A percentile compares a stretch with the other conserved stretches of the same genome.
phyloP scores from a whole-genome alignment of 2,329 filamentous ascomycete genomes.

The Cordyceps pruinosa region DNA sequence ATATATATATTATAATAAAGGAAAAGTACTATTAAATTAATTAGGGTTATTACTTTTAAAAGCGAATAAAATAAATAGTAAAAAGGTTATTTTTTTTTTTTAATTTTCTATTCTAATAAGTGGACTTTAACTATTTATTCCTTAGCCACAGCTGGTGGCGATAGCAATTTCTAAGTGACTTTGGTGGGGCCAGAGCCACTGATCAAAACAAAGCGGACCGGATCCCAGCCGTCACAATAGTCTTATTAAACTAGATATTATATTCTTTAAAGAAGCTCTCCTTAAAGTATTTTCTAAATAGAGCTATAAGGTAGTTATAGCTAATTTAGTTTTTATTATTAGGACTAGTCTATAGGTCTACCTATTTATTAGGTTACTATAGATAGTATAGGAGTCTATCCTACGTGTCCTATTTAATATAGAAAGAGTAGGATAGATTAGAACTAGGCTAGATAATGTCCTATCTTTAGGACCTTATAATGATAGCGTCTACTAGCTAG shows the following conservation, averaged over 20 bases:
- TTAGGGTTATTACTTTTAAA: too few species aligned
- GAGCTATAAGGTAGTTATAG: conserved; percentile 44
- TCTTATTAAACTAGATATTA: conserved; percentile 87
- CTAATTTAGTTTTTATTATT: conserved; percentile 77
- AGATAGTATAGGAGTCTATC: conserved; percentile 50
- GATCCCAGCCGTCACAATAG: conserved; percentile 73
- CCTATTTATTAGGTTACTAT: conserved; percentile 78
- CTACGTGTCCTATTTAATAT: conserved; percentile 84
- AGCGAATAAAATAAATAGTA: too few species aligned
- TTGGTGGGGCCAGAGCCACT: too few species aligned
- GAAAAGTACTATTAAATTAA: too few species aligned
- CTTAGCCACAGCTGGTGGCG: too few species aligned
- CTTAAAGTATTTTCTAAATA: conserved; percentile 31
- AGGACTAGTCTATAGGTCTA: conserved; percentile 84
- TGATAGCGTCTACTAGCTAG: conserved; percentile 68
- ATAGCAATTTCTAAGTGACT: too few species aligned
- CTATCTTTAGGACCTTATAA: conserved; percentile 79
- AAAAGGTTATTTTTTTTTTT: too few species aligned
- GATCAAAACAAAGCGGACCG: too few species aligned
- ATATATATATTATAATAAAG: too few species aligned
- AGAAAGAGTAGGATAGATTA: conserved; percentile 74
- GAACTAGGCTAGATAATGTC: conserved; percentile 75
- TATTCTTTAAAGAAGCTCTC: conserved; percentile 80
- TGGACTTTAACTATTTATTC: too few species aligned
- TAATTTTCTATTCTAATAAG: too few species aligned